Evolutionary conservation across 164 flowering plant genomes (phyloP).

Genomic region (Akebia trifoliata): DNA sequence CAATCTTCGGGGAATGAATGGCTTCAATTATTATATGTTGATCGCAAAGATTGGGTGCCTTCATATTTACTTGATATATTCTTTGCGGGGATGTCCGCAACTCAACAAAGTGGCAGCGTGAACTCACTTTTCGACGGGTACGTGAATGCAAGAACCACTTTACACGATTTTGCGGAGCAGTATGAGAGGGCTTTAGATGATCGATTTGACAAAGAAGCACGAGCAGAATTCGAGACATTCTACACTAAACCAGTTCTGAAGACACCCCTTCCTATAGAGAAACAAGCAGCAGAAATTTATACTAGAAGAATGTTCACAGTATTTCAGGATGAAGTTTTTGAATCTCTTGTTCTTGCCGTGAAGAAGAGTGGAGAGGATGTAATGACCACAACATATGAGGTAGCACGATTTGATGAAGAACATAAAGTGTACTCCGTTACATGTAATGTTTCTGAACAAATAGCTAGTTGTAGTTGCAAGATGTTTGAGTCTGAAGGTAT

Average conservation of each 20-base stretch:
- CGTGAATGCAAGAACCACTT: slow-evolving; percentile 24
- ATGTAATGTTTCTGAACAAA: slow-evolving; percentile 18
- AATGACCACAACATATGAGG: slow-evolving; percentile 22
- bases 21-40: slow-evolving; percentile 19
- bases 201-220: slow-evolving; percentile 31
- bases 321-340: slow-evolving; percentile 35
- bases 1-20: slow-evolving; percentile 22
- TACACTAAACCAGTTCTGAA: slow-evolving; percentile 27
- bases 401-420: slow-evolving; percentile 30
- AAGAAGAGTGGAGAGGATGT: slow-evolving; percentile 22
- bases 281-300: slow-evolving; percentile 32
- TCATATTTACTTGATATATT: slow-evolving; percentile 17
- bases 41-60: slow-evolving; percentile 23
- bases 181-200: slow-evolving; percentile 30
- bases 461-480: slow-evolving; percentile 31
- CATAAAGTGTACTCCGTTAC: slow-evolving; percentile 22
- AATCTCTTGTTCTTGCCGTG: slow-evolving; percentile 29
- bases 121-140: slow-evolving; percentile 31
- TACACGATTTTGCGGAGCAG: slow-evolving; percentile 27
- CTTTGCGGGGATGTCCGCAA: slow-evolving; percentile 33
- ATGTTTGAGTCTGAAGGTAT: slow-evolving; percentile 37
- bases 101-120: slow-evolving; percentile 23
- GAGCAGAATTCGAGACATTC: slow-evolving; percentile 35
- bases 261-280: slow-evolving; percentile 33
- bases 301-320: slow-evolving; percentile 27